Evolutionary conservation across 164 flowering plant genomes (phyloP), one percentile per base, ranked within the genome.

Genomic region (Warburgia ugandensis): DNA sequence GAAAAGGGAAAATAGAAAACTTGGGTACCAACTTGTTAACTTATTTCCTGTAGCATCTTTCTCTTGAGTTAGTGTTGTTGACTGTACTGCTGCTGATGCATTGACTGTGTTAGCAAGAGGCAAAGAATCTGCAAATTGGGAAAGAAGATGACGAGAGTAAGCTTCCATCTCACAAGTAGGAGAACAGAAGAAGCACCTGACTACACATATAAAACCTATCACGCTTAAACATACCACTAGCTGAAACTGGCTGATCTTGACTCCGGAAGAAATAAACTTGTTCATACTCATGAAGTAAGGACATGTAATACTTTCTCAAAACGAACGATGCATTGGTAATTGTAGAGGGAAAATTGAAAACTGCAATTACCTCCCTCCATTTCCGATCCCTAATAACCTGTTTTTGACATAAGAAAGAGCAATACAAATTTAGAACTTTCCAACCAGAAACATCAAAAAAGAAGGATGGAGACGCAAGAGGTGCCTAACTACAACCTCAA

Each of bases 231-330:
- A 67, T 16, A 65, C 78, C 84, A 43, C 67, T 20, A 4, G 46
- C 16, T 7, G 74, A 45, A 31, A 54, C 25, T 55, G 70, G 51
- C 23, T 67, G 71, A 19, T 42, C 61, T 62, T 68, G 68, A 58
- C 56, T 74, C 42, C 62, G 69, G 59, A 83, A 79, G 65, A 68
- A 83, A 66, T 82, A 88, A 10, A 69, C 79, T 67, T 83, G 91
- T 78, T 88, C 97, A 41, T 76, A 88, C 50, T 83, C 84, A 68
- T 79, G 75, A 37, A 88, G 80, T 60, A 88, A 62, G 14, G 87
- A 78, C 1, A 74, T 50, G 56, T 88, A 88, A 53, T 82, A 73
- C 71, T 75, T 88, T 23, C 91, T 67, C 51, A 85, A 56, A 29
- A 77, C 76, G 70, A 83, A 84, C 35, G 91, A 83, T 40, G 80